Evolutionary conservation across 2,329 filamentous ascomycete genomes (phyloP), one percentile per base, ranked within the genome.

Genomic region (Cordyceps cateniannulata): DNA sequence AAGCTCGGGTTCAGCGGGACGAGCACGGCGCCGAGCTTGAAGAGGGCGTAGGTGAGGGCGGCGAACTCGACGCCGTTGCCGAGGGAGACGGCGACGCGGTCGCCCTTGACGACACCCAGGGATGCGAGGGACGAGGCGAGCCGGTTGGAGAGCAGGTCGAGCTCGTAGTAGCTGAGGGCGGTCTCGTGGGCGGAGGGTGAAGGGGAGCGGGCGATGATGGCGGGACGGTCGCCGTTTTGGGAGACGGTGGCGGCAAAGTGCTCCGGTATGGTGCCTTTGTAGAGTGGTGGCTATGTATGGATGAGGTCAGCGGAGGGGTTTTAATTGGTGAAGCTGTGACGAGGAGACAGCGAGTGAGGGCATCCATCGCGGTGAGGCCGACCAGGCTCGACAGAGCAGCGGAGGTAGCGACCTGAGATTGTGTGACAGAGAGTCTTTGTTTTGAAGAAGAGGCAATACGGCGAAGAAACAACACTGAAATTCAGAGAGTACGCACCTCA

Each of bases 1-100:
- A 98, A 98, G 1, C 85, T 88, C 22, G 93, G 93, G 72, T 99
- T 98, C 25, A 98, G 76, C 0, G 93, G 95, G n/a, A 96, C 93
- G 64, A 98, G 79, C 55, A 98, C 85, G 25, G 91, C 93, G n/a
- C 95, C 95, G 10, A 98, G 82, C 74, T 98, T 98, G 79, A 93
- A 96, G 59, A 95, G 73, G 1, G 93, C 93, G 74, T 98, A 98
- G 6, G 89, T 93, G 22, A 95, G 81, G 54, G 88, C 87, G 3
- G 90, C 91, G 71, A 91, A 93, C 73, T 96, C 92, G 66, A 88
- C 78, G 47, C 86, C 87, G 73, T 96, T 98, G 18, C 93, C 93
- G 56, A 97, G 77, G 63, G 88, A 93, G 27, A 97, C 85, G 16
- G 90, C 93, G 12, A 98, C 90, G 35, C 91, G 83, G 70, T 96